Evolutionary conservation across 2,329 filamentous ascomycete genomes (phyloP), one percentile per base, ranked within the genome.

Genomic region (Corynespora cassiicola): DNA sequence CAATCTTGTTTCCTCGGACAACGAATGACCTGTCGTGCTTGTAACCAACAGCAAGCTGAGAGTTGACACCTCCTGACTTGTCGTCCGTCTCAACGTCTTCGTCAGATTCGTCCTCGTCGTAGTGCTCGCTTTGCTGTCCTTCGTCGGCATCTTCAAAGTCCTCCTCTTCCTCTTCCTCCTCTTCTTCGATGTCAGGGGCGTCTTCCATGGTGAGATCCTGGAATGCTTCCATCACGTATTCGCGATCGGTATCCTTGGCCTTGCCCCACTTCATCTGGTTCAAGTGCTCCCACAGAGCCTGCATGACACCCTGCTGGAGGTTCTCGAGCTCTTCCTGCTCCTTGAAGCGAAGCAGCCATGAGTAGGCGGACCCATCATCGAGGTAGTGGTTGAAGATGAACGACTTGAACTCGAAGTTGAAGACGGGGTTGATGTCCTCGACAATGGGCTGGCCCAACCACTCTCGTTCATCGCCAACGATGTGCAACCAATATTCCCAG

Each of bases 331-430:
- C 85, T 14, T 82, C 75, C 54, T 90, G 87, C 52, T 96, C 87
- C 58, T 87, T 89, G 75, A 99, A 99, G 10, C 91, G 85, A 22
- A 99, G 75, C 10, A 99, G 80, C 92, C 94, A 99, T 1, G 94
- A 99, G 67, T 91, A 95, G 4, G 94, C 92, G 2, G 87, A 88
- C 2, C 91, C 90, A 68, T 96, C 89, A 22, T 85, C 80, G 10
- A 87, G 81, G 66, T 96, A 97, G 65, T 96, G 90, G 61, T 99
- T 99, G 79, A 99, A 99, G 61, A 99, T 96, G 66, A 97, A 97
- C 0, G 92, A 97, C n/a, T 96, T 78, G 58, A 92, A 97, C 68
- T 99, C 94, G 53, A 96, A 97, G 72, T 97, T 97, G 76, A 97
- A 99, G 14, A 99, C 91, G 0, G 94, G 94, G 58, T 97, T 97